Evolutionary conservation across 257 asterid species (phyloP).

Genomic region (Prunella vulgaris): DNA sequence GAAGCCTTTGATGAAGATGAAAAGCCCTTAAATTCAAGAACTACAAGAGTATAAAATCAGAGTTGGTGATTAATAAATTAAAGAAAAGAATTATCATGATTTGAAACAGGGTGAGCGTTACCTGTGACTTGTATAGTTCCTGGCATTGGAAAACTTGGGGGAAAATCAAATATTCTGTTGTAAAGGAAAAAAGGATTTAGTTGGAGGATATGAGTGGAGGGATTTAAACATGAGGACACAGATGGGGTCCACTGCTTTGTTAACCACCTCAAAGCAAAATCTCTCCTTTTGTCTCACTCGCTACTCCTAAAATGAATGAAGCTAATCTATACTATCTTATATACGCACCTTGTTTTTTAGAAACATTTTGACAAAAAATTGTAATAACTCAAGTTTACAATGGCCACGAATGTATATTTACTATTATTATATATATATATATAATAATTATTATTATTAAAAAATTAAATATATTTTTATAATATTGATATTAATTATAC

Average conservation of each 20-base stretch:
- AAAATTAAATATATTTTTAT: too few relatives aligned
- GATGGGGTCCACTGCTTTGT: constrained; percentile 37
- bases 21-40: constrained; percentile 70
- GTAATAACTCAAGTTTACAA: too few relatives aligned
- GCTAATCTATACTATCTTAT: too few relatives aligned
- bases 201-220: constrained; percentile 46
- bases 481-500: too few relatives aligned
- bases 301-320: too few relatives aligned
- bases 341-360: too few relatives aligned
- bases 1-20: constrained; percentile 50
- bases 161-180: not conserved
- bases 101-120: constrained; percentile 19
- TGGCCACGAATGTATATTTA: too few relatives aligned
- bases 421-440: too few relatives aligned
- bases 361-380: too few relatives aligned
- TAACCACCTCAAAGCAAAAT: constrained; percentile 19
- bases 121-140: constrained; percentile 93
- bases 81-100: not conserved
- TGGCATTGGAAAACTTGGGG: constrained; percentile 52
- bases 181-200: constrained; percentile 26
- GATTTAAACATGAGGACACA: constrained; percentile 22
- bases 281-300: constrained; percentile 23
- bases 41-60: constrained; percentile 31
- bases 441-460: too few relatives aligned
- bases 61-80: not conserved